A percentile compares a stretch with the other conserved stretches of the same genome.
phyloP scores from a whole-genome alignment of 257 asterid species.

The Nyctanthes arbortristis region DNA sequence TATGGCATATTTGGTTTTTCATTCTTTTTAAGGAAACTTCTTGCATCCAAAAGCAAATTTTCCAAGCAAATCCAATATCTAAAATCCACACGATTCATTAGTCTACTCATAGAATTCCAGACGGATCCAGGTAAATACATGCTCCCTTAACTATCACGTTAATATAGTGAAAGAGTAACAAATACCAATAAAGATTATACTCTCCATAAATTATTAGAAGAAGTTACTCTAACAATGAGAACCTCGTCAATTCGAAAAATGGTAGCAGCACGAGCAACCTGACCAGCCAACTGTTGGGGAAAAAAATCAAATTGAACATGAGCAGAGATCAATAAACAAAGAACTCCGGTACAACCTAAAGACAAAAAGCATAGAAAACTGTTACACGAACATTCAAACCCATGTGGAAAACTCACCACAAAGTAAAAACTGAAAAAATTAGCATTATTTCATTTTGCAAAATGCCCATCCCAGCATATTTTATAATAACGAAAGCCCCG shows the following conservation, averaged over 20 bases:
- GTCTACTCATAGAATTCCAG: not conserved
- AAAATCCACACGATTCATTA: not conserved
- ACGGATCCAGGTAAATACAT: not conserved
- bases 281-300: constrained; percentile 88
- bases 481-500: too few species aligned
- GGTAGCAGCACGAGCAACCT: constrained; percentile 93
- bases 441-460: not conserved
- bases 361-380: constrained; percentile 10
- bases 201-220: constrained; percentile 3
- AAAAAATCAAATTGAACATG: constrained; percentile 9
- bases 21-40: not conserved
- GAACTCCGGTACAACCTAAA: not conserved
- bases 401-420: not conserved
- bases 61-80: not conserved
- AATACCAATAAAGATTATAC: not conserved
- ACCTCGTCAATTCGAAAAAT: constrained; percentile 93
- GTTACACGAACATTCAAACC: not conserved
- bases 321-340: not conserved
- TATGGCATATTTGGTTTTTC: not conserved
- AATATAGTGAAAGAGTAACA: not conserved
- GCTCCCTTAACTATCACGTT: not conserved
- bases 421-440: not conserved
- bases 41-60: not conserved
- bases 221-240: not conserved
- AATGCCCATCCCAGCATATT: too few species aligned